Base-by-base conservation (phyloP, 768 basidiomycete genomes). In the Tulasnella sp. region DNA sequence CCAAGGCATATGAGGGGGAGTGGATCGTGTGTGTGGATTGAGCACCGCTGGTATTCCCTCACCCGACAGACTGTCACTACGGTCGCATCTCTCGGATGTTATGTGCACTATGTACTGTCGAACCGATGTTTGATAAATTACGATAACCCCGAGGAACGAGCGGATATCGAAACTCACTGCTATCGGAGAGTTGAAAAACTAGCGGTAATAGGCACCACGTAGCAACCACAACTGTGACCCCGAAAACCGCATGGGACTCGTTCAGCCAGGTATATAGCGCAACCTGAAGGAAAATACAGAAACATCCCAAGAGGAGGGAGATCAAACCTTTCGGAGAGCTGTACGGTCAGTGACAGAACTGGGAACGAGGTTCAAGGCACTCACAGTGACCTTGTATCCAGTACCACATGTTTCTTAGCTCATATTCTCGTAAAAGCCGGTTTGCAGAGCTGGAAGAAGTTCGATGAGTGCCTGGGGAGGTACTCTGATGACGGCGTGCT, bases 331-430 rank as follows among this genome's bases (percentile, higher is more conserved):
- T n/a, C 31, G 58, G 58, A 15, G 9, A n/a, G 25, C 31, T 34
- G 31, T 34, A 14, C 14, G 1, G 58, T 64, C 14, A 64, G 11
- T 64, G 15, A 5, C 25, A 17, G 12, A 0, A 11, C 8, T 0
- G 58, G 29, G 2, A 29, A 4, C 58, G 58, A 25, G 29, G 12
- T n/a, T 12, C 25, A 17, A 3, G 22, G 7, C 25, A 49, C 68
- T 54, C 74, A 67, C 74, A 74, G 42, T 75, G 67, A 34, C 49
- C 49, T 64, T 58, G 74, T 74, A 70, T 76, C 74, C 52, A 78
- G 58, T 29, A 75, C 42, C 69, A 68, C 67, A 22, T 67, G 34
- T 36, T 69, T 70, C 52, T 45, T 72, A 45, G 38, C n/a, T 45
- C 37, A 22, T 39, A 45, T n/a, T 71, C 69, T 71, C 42, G 25